Evolutionary conservation across 257 asterid genomes (phyloP).

Genomic region (Solanum chiquidenum): DNA sequence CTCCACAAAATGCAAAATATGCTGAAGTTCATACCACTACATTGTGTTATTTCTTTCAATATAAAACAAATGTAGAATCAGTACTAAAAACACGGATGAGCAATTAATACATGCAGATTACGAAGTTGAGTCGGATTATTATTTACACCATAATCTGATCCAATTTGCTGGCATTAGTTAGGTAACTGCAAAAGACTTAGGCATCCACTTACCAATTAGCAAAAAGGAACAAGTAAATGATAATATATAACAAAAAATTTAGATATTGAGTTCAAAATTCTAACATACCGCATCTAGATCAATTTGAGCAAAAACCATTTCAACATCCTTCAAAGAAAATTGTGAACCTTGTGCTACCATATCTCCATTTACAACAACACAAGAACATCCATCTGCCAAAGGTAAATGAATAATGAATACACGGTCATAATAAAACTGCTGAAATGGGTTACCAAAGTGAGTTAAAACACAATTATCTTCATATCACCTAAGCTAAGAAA

Average conservation of each 20-base stretch:
- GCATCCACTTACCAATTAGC: neutral
- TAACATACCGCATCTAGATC: conserved; percentile 88
- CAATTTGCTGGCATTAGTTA: neutral
- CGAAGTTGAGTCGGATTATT: neutral
- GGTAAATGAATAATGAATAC: conserved; percentile 6
- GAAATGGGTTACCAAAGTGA: neutral
- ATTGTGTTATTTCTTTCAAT: neutral
- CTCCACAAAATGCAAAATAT: neutral
- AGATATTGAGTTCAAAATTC: neutral
- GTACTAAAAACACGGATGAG: neutral
- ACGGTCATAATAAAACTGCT: conserved; percentile 1
- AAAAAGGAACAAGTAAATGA: conserved; percentile 1
- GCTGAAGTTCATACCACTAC: neutral
- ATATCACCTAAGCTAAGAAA: neutral
- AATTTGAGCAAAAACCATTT: conserved; percentile 82
- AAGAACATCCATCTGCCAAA: conserved; percentile 87
- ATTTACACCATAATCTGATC: neutral
- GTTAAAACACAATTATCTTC: neutral
- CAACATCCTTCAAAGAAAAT: conserved; percentile 89
- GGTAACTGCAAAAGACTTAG: neutral
- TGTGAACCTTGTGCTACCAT: conserved; percentile 93
- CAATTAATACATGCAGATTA: neutral
- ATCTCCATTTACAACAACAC: conserved; percentile 87
- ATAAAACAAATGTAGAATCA: neutral
- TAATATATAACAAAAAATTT: neutral